Base-by-base conservation (phyloP, 352 stramenopile species). In the Phytopythium vexans region DNA sequence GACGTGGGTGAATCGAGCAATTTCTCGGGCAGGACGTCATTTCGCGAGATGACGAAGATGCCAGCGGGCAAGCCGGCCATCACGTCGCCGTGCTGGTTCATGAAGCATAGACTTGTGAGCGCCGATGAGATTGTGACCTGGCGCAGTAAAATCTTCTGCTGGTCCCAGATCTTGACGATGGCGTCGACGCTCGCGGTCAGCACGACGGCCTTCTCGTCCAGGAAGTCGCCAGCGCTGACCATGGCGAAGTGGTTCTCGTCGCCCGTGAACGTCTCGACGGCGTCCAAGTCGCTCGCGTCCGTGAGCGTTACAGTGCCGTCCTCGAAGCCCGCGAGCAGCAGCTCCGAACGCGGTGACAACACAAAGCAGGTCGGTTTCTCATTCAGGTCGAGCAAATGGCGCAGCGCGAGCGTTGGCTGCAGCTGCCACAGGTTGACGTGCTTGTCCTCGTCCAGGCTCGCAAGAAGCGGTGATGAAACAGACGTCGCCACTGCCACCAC, bases 81-180 rank as follows among this genome's bases (percentile, higher is more conserved):
- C 15, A 89, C 41, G 54, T 91, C 81, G 0, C 77, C 81, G 33
- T 69, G 44, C 0, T 64, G 54, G 16, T 91, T 91, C 60, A 86
- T 81, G 42, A 91, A 91, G 52, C 77, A 89, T 0, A 89, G 36
- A 38, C 67, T 80, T 4, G 73, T 81, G 54, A 89, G 64, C 35
- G 81, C 71, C 35, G 79, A 78, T 2, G 77, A 72, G 34, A 88
- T 68, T 11, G 67, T 74, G 5, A 89, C 65, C 50, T 88, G 66
- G 2, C 77, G 71, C 48, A 91, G 63, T 8, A 87, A 41, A 32
- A 57, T 66, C 52, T 81, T 81, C 15, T 77, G 52, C 27, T 88
- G 78, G 48, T 87, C 72, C 81, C 81, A 91, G 49, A 88, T 59
- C 64, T 89, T 88, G 41, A 89, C 64, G 32, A 84, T 65, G 9